Percentiles rank a stretch among this genome's conserved stretches.
Evolutionary conservation across 2,329 filamentous ascomycete species (phyloP).

Genomic region (Monosporascus sp.): DNA sequence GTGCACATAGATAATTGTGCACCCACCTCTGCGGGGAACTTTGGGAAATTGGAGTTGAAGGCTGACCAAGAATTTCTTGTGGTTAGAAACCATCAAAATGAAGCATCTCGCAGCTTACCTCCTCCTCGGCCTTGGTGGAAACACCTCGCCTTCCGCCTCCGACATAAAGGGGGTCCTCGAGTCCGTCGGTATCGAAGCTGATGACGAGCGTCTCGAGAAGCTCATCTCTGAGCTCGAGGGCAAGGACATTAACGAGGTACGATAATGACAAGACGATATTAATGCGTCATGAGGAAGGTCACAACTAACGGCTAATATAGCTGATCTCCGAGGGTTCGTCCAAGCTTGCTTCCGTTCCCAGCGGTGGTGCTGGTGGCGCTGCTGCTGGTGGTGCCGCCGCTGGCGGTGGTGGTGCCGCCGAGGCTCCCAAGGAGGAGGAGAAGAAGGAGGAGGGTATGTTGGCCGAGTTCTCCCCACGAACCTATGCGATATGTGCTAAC

Average conservation of each 20-base stretch:
- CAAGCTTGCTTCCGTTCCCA: conserved; percentile 98
- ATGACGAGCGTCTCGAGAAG: conserved; percentile 76
- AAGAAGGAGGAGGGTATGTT: conserved; percentile 70
- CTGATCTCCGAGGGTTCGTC: conserved; percentile 81
- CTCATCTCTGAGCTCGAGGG: conserved; percentile 86
- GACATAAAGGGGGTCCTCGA: conserved; percentile 88
- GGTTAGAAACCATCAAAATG: conserved; percentile 61
- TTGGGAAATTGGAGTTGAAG: too few species aligned
- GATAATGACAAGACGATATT: conserved; percentile 19
- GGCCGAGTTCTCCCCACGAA: conserved; percentile 17
- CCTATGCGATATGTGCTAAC: conserved; percentile 1
- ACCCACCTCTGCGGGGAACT: too few species aligned
- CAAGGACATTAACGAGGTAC: conserved; percentile 91
- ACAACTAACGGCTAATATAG: conserved; percentile 41
- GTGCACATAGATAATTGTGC: conserved; percentile 2
- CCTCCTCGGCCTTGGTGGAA: conserved; percentile 90
- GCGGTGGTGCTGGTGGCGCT: conserved; percentile 75
- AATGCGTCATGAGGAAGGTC: not conserved
- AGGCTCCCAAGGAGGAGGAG: conserved; percentile 63
- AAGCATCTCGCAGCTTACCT: conserved; percentile 99
- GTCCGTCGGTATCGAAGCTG: conserved; percentile 92
- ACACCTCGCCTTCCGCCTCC: conserved; percentile 75
- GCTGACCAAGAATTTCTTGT: too few species aligned
- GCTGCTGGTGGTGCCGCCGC: conserved; percentile 61
- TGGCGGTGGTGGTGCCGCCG: conserved; percentile 56